Base-by-base conservation (phyloP, 2,329 filamentous ascomycete species). In the Sarocladium kiliense region DNA sequence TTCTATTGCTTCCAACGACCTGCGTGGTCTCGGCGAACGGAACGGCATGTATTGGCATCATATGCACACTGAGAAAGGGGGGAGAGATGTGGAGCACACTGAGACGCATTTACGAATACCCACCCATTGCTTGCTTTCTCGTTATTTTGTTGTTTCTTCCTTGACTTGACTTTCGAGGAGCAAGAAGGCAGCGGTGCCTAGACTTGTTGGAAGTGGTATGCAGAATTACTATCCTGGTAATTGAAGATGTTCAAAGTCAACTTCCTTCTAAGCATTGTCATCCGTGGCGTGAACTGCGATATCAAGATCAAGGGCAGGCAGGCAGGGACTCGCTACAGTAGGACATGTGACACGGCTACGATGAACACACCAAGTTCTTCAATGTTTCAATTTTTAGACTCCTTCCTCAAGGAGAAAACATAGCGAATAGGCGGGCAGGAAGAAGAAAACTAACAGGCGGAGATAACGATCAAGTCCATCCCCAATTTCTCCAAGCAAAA, bases 401-500 rank as follows among this genome's bases (percentile, higher is more conserved):
- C 30, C 25, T 51, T 36, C 27, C 26, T 23, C 44, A 30, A 30
- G 18, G 27, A 51, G 44, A 51, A 21, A 51, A 51, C 47, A 51
- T n/a, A 51, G 26, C 19, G 21, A 21, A 19, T n/a, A n/a, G 27
- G 12, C 23, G 44, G 30, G 4, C 11, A 32, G 58, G 58, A 64
- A 56, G n/a, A n/a, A n/a, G n/a, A n/a, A n/a, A n/a, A n/a, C n/a
- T 64, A 60, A 61, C 63, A 65, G 73, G 80, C 77, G 82, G 87
- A 21, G 86, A 87, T 82, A 87, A 91, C 90, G 86, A 78, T 93
- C 72, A 95, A 93, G 90, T 90, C 84, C 84, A 87, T 78, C 86
- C 88, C 86, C 47, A 51, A 82, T 81, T 82, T 83, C 80, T 82
- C 79, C 85, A 41, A 36, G 3, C n/a, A 32, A 49, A 36, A n/a